A percentile compares a stretch with the other conserved stretches of the same genome.
Evolutionary conservation across 1,139 yeast species (phyloP).

Genomic region (Lodderomyces beijingensis): DNA sequence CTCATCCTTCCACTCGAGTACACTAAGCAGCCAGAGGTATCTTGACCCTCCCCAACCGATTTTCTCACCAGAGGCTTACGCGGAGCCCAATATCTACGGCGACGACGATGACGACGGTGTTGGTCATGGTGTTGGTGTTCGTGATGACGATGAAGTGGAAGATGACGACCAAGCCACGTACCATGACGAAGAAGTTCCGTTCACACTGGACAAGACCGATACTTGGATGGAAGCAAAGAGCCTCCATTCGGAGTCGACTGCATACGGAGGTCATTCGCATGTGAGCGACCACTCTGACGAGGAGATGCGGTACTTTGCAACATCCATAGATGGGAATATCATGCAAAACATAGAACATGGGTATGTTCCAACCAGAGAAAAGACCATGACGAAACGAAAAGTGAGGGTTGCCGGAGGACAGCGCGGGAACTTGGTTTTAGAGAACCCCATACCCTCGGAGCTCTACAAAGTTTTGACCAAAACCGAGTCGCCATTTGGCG

Average conservation of each 20-base stretch:
- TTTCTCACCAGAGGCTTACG: slow-evolving; percentile 59
- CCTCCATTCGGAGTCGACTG: slow-evolving; percentile 37
- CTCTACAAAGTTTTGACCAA: slow-evolving; percentile 73
- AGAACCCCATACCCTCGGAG: slow-evolving; percentile 90
- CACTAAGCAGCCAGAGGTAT: slow-evolving; percentile 44
- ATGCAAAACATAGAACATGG: slow-evolving; percentile 34
- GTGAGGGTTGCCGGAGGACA: slow-evolving; percentile 58
- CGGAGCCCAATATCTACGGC: slow-evolving; percentile 32
- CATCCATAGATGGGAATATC: slow-evolving; percentile 43
- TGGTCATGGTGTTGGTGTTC: slow-evolving; percentile 12
- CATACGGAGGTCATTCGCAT: slow-evolving; percentile 32
- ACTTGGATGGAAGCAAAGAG: slow-evolving; percentile 32
- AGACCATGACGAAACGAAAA: slow-evolving; percentile 40
- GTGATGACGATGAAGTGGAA: neutral
- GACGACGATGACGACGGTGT: slow-evolving; percentile 29
- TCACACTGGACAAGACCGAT: neutral
- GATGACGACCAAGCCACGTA: neutral
- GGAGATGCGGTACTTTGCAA: slow-evolving; percentile 38
- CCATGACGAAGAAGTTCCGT: too few species aligned
- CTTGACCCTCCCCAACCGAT: slow-evolving; percentile 64
- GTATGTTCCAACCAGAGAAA: slow-evolving; percentile 35
- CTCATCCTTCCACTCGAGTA: slow-evolving; percentile 33
- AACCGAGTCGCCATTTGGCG: slow-evolving; percentile 74
- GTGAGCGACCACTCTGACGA: slow-evolving; percentile 22
- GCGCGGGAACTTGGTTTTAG: slow-evolving; percentile 77